phyloP scores from a whole-genome alignment of 129 eudicot species.

The Pulicaria dysenterica region DNA sequence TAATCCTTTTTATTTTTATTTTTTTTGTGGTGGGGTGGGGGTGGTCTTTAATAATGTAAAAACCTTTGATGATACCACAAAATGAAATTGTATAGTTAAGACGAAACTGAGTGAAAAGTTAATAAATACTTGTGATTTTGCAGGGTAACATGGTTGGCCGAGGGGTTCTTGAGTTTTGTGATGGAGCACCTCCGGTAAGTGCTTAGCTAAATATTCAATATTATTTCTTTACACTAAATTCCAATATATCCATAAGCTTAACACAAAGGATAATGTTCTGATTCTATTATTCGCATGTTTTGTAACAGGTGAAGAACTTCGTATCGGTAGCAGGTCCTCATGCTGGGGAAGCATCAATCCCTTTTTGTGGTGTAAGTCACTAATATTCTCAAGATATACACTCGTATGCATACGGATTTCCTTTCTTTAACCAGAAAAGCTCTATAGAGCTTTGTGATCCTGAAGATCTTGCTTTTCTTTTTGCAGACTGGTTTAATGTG shows the following conservation, averaged over 20 bases:
- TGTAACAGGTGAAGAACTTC: constrained; percentile 69
- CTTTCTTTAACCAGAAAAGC: constrained; percentile 9
- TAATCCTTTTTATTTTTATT: background rate
- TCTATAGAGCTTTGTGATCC: constrained; percentile 16
- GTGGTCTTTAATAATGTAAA: too few species aligned
- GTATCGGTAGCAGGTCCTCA: constrained; percentile 89
- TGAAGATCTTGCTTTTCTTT: constrained; percentile 11
- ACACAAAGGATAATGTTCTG: background rate
- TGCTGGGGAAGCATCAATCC: constrained; percentile 82
- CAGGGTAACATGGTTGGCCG: constrained; percentile 91
- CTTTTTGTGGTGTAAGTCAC: constrained; percentile 69
- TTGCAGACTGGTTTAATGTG: constrained; percentile 64
- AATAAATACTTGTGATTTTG: constrained; percentile 23
- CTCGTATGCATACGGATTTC: background rate
- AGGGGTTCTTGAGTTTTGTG: constrained; percentile 84
- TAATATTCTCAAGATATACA: constrained; percentile 4
- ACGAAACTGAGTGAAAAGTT: background rate
- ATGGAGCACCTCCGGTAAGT: constrained; percentile 92
- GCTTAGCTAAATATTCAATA: background rate
- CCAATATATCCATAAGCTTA: background rate
- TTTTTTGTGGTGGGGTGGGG: background rate
- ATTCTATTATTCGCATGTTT: constrained; percentile 6
- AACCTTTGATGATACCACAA: background rate
- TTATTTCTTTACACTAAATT: background rate
- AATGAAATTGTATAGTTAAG: background rate